Base-by-base conservation (phyloP, 139 green algal species). In the Tetradesmus lagerheimii region DNA sequence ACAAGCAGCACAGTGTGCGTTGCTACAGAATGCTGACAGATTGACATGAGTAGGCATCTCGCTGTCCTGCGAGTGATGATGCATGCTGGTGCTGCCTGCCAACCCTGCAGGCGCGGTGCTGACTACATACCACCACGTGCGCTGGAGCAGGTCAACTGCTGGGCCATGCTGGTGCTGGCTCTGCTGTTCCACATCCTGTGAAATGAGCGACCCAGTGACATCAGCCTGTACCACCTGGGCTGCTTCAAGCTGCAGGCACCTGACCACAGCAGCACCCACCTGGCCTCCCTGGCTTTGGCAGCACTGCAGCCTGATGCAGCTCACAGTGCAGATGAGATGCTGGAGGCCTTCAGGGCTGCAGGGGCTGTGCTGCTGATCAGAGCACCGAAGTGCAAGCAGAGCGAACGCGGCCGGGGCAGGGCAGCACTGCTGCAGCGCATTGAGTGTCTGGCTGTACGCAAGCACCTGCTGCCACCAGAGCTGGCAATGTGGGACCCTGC, bases 171-270 rank as follows among this genome's bases (percentile, higher is more conserved):
- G 31, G 12, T 86, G 34, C 47, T 47, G 34, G 80, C 80, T 35
- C 35, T 35, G 80, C 41, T 86, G 80, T 86, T 76, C 47, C 25
- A 47, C 4, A 47, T 20, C 47, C 47, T 47, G 31, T 86, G 80
- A 11, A 62, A 62, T 62, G 47, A 62, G 47, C 4, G 80, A 15
- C 80, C 80, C 20, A 37, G n/a, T 6, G 47, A 86, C 80, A 86
- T 76, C 80, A 76, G 80, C 80, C 29, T 74, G 47, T 86, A 86
- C 47, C 80, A 75, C 47, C 35, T 86, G 31, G 47, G 80, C n/a
- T 76, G 47, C 80, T 76, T 86, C 80, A 37, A 76, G 47, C 47
- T 75, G 47, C 47, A 20, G 47, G 47, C 47, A 62, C 47, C 47
- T 62, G 47, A 62, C 47, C 47, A 62, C 47, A 62, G 47, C 47